These are phyloP conservation scores for Hymenoscyphus salicellus DNA, from an alignment of 2,329 filamentous ascomycete genomes.

Conservation along the genomic window DNA sequence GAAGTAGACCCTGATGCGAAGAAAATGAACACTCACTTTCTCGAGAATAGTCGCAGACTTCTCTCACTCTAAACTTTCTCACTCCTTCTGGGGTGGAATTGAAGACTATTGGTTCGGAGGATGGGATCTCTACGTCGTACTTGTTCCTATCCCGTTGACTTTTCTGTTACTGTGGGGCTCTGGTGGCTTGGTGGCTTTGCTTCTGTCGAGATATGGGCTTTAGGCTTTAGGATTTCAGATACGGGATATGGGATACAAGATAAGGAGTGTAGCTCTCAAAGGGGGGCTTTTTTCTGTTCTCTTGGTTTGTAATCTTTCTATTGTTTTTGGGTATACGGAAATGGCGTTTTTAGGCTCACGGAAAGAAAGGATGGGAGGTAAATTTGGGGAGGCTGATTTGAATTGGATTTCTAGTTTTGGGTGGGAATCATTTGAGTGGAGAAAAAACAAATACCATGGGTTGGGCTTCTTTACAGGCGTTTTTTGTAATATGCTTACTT, in stretches of 20 bases:
- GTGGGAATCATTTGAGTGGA: neutral
- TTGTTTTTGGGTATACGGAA: neutral
- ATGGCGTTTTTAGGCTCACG: neutral
- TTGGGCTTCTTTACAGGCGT: neutral
- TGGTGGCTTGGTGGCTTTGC: too few species aligned
- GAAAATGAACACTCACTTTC: neutral
- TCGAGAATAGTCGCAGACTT: too few species aligned
- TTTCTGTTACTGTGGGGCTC: too few species aligned
- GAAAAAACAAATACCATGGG: neutral
- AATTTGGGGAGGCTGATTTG: neutral
- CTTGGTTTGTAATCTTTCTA: too few species aligned
- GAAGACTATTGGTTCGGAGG: too few species aligned
- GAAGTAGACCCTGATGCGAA: neutral
- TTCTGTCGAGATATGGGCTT: too few species aligned
- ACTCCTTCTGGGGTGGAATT: neutral
- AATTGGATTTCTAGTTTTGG: neutral
- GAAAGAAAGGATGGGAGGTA: neutral
- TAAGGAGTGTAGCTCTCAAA: too few species aligned
- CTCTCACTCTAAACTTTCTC: neutral
- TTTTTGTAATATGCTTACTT: neutral
- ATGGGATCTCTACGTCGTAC: too few species aligned
- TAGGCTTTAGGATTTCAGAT: too few species aligned
- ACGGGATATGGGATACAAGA: too few species aligned
- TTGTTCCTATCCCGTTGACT: too few species aligned
- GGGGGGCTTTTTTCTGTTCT: too few species aligned